phyloP scores from a whole-genome alignment of 208 protist genomes.

The Leishmania martiniquensis region DNA sequence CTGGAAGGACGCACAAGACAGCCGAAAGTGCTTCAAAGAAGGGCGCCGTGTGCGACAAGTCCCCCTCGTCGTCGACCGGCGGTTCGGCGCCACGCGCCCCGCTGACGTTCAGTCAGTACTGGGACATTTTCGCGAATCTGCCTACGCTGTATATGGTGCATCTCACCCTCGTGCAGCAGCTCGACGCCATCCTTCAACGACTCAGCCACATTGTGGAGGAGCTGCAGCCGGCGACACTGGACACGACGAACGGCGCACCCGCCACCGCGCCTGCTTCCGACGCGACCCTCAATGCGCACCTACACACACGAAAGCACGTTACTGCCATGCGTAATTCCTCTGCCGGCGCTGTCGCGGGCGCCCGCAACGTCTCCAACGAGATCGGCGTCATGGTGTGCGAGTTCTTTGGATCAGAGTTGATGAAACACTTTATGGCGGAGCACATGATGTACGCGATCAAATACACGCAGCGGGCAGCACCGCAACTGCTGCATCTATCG shows the following conservation, averaged over 20 bases:
- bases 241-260: not conserved
- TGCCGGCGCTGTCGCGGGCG: not conserved
- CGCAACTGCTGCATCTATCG: slow-evolving; percentile 53
- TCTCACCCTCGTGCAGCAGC: slow-evolving; percentile 40
- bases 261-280: not conserved
- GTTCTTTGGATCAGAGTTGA: slow-evolving; percentile 45
- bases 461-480: slow-evolving; percentile 64
- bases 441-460: slow-evolving; percentile 82
- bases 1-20: not conserved
- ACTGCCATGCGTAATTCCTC: slow-evolving; percentile 9
- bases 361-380: slow-evolving; percentile 29
- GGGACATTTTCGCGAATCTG: slow-evolving; percentile 80
- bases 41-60: not conserved
- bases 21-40: not conserved
- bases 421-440: slow-evolving; percentile 73
- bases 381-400: slow-evolving; percentile 38
- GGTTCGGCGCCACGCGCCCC: not conserved
- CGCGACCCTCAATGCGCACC: not conserved
- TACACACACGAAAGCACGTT: slow-evolving; percentile 7
- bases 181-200: slow-evolving; percentile 39
- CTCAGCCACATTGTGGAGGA: slow-evolving; percentile 40
- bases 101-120: slow-evolving; percentile 54
- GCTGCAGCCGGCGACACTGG: slow-evolving; percentile 25
- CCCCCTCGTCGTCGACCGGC: not conserved
- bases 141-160: slow-evolving; percentile 56